Conservation (phyloP, 257 asterid species). For the Anisodus tanguticus region DNA sequence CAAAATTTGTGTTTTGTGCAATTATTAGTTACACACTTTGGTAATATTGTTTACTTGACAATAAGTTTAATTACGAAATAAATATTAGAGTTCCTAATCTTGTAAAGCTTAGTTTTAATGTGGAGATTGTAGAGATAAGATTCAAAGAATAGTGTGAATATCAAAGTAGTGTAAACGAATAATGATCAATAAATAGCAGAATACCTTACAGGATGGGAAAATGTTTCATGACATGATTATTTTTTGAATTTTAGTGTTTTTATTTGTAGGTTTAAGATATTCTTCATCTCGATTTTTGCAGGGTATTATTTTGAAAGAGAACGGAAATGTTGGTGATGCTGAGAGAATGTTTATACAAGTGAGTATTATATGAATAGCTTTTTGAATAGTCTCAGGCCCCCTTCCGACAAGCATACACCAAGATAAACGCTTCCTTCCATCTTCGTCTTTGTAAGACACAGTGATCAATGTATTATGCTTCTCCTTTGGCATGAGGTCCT, state of each 20-base stretch:
- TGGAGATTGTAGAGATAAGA: constrained; percentile 14
- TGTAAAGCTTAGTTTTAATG: constrained; percentile 20
- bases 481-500: background rate
- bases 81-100: background rate
- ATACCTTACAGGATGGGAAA: background rate
- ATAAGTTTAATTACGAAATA: background rate
- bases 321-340: constrained; percentile 85
- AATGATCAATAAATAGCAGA: background rate
- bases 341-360: constrained; percentile 99
- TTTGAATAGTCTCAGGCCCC: background rate
- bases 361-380: constrained; percentile 25
- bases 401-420: constrained; percentile 12
- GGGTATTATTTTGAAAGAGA: constrained; percentile 89
- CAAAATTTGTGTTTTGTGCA: constrained; percentile 1
- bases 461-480: background rate
- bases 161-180: constrained; percentile 8
- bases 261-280: background rate
- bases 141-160: background rate
- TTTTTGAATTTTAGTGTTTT: background rate
- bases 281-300: constrained; percentile 41
- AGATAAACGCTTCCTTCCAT: constrained; percentile 13
- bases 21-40: background rate
- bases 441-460: background rate
- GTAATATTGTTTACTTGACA: background rate
- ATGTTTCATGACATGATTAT: too few species aligned